Percentiles rank a stretch among this genome's conserved stretches.
Conservation (phyloP, 2,329 filamentous ascomycete species). For the Cladosporium sp. region DNA sequence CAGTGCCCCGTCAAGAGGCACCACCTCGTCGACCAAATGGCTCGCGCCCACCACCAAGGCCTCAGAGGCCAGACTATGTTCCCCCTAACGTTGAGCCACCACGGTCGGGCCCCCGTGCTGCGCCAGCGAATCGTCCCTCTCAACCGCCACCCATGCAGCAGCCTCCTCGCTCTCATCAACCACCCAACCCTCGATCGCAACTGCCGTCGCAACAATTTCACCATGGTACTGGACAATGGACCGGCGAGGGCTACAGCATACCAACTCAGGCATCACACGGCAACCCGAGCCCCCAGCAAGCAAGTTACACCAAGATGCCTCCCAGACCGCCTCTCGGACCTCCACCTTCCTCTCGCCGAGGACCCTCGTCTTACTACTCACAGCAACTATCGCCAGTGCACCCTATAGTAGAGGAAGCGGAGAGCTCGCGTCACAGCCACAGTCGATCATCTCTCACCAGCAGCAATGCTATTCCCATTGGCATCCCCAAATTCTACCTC, state of each 20-base stretch:
- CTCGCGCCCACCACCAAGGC: conserved; percentile 25
- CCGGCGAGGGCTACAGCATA: conserved; percentile 24
- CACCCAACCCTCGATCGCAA: conserved; percentile 17
- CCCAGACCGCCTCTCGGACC: conserved; percentile 41
- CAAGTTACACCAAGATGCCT: conserved; percentile 28
- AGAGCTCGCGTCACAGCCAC: conserved; percentile 30
- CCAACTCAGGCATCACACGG: conserved; percentile 1
- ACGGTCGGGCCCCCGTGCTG: not conserved
- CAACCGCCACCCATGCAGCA: conserved; percentile 18
- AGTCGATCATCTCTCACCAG: conserved; percentile 43
- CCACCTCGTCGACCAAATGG: not conserved
- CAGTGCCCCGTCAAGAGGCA: conserved; percentile 2
- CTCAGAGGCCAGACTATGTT: conserved; percentile 24
- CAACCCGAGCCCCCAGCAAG: conserved; percentile 27
- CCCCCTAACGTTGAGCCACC: not conserved
- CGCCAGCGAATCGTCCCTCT: conserved; percentile 12
- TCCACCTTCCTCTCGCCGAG: conserved; percentile 45
- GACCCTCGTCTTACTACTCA: conserved; percentile 47
- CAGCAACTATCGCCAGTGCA: conserved; percentile 43
- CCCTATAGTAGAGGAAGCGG: conserved; percentile 47
- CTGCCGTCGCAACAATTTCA: conserved; percentile 18
- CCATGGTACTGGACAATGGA: conserved; percentile 29
- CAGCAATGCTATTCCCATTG: conserved; percentile 45
- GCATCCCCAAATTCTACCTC: conserved; percentile 38
- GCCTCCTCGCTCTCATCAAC: conserved; percentile 16